These are phyloP conservation scores for Tulasnella sp. DNA, from an alignment of 768 basidiomycete genomes.

Conservation along the genomic window DNA sequence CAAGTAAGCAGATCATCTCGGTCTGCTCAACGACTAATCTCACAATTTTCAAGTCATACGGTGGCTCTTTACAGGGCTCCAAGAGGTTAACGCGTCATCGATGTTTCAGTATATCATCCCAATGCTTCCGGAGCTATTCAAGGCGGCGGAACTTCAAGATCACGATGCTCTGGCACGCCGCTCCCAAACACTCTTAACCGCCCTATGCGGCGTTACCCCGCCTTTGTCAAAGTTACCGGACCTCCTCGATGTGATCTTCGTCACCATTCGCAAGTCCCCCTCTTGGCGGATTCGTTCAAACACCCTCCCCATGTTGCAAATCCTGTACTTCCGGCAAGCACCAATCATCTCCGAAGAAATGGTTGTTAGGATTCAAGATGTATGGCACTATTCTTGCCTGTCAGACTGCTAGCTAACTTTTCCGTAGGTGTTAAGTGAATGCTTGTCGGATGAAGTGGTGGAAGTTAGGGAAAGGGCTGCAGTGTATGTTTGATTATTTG, in stretches of 20 bases:
- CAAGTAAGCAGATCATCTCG: not conserved
- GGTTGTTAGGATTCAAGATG: conserved; percentile 77
- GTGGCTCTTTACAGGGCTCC: conserved; percentile 70
- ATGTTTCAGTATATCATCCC: conserved; percentile 79
- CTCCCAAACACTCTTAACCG: conserved; percentile 66
- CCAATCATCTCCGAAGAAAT: conserved; percentile 73
- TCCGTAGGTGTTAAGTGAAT: conserved; percentile 65
- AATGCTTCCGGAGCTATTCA: conserved; percentile 69
- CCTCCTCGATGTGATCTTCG: conserved; percentile 67
- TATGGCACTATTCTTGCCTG: conserved; percentile 34
- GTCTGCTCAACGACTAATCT: not conserved
- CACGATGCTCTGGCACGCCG: conserved; percentile 64
- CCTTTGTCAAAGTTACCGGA: conserved; percentile 64
- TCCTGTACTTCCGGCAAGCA: conserved; percentile 85
- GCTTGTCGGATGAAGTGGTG: conserved; percentile 52
- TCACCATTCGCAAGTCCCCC: conserved; percentile 71
- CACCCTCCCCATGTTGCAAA: conserved; percentile 79
- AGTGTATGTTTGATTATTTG: conserved; percentile 29
- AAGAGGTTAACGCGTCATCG: conserved; percentile 71
- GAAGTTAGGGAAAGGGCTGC: conserved; percentile 40
- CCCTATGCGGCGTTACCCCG: conserved; percentile 82
- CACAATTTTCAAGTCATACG: conserved; percentile 61
- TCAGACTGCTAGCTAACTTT: conserved; percentile 6
- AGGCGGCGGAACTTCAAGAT: conserved; percentile 74
- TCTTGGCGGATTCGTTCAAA: conserved; percentile 87